These are phyloP conservation scores for Colletotrichum tofieldiae DNA, from an alignment of 2,329 filamentous ascomycete genomes.

Conservation along the genomic window DNA sequence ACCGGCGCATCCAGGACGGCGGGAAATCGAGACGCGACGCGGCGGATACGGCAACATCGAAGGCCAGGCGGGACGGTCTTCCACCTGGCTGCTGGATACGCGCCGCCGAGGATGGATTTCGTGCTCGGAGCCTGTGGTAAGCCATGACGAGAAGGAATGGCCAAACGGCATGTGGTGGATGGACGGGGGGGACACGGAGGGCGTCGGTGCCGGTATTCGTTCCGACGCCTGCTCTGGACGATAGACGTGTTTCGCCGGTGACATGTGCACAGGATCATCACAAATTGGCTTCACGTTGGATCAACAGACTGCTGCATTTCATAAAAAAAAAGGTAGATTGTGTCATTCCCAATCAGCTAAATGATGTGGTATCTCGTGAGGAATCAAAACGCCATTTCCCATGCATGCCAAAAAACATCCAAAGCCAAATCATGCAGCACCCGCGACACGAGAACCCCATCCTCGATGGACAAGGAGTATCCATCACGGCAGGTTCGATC, in stretches of 20 bases:
- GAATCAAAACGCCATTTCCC: slow-evolving; percentile 36
- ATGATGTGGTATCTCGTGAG: slow-evolving; percentile 42
- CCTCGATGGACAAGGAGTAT: not conserved
- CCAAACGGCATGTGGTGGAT: not conserved
- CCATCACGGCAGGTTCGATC: not conserved
- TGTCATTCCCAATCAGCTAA: slow-evolving; percentile 38
- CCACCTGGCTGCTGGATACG: no score
- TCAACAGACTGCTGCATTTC: not conserved
- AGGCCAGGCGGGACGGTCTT: no score
- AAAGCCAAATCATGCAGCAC: not conserved
- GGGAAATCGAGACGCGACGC: no score
- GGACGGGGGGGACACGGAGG: not conserved
- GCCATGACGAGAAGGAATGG: not conserved
- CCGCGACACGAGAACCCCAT: not conserved
- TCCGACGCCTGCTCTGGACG: not conserved
- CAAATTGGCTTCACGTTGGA: not conserved
- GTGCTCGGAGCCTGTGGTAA: no score
- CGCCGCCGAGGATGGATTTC: no score
- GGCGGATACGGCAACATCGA: no score
- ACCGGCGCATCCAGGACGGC: no score
- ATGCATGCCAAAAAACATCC: slow-evolving; percentile 22
- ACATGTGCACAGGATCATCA: not conserved
- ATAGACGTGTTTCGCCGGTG: no score
- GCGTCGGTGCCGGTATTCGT: not conserved
- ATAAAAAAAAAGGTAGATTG: not conserved